phyloP scores from a whole-genome alignment of 208 protist species.

The Acanthamoeba castellanii region DNA sequence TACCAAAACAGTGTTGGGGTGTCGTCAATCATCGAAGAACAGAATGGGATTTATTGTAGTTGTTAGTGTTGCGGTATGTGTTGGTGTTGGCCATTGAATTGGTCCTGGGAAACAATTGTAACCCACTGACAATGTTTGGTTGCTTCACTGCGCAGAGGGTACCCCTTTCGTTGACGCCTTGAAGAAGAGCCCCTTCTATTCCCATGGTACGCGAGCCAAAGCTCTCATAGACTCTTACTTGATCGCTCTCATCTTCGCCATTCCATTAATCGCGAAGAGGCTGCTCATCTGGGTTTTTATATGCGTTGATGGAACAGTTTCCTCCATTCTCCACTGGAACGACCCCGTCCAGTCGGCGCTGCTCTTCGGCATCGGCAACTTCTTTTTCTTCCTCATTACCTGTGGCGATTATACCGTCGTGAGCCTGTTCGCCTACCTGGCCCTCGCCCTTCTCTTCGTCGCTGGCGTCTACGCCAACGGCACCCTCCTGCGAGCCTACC shows the following conservation, averaged over 20 bases:
- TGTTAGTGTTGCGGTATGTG: neutral
- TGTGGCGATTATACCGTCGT: conserved; percentile 71
- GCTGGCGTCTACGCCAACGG: conserved; percentile 66
- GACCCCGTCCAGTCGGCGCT: conserved; percentile 71
- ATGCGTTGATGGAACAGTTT: neutral
- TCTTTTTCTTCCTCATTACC: conserved; percentile 77
- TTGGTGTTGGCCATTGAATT: neutral
- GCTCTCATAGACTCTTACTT: no score
- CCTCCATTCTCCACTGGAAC: conserved; percentile 63
- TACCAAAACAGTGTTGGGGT: neutral
- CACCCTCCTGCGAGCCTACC: conserved; percentile 39
- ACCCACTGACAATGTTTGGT: neutral
- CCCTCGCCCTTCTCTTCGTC: conserved; percentile 62
- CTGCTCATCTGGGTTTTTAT: neutral
- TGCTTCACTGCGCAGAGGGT: conserved; percentile 7
- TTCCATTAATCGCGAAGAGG: neutral
- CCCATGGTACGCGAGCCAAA: neutral
- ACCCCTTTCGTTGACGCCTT: conserved; percentile 56
- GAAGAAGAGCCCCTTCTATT: conserved; percentile 65
- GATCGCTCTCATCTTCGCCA: neutral
- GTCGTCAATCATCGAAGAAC: neutral
- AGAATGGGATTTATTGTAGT: neutral
- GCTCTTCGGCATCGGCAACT: conserved; percentile 76
- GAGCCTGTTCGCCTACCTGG: conserved; percentile 71
- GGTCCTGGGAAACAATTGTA: neutral